Base-by-base conservation (phyloP, 2,329 filamentous ascomycete species). In the Colletotrichum spinosum region DNA sequence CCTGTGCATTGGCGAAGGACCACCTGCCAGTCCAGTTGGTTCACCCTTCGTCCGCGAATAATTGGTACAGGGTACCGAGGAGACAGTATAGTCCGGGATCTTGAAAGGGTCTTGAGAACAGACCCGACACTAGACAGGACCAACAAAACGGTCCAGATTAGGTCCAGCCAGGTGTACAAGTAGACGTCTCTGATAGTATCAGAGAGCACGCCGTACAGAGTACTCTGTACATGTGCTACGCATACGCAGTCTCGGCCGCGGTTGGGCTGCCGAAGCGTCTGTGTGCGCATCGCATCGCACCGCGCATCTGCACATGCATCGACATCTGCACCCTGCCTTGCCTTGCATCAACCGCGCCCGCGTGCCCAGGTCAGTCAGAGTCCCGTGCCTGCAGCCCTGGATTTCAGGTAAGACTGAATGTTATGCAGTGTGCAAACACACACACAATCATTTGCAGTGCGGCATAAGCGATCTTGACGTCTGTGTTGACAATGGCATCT, bases 221-320 rank as follows among this genome's bases (percentile, higher is more conserved):
- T 25, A 25, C 25, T 25, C 25, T 25, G 25, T 25, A 25, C 25
- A 25, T 25, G 25, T 4, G 25, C 4, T 25, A 4, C 4, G 25
- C 25, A 25, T 4, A 4, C 25, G 3, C 25, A 25, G 25, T 25
- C 25, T 25, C 51, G 52, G 42, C 10, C n/a, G 42, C 34, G 33
- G 17, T 41, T 59, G 48, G 54, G 35, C 54, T 41, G 48, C 41
- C 55, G 49, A 49, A 42, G 55, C 42, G 50, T 67, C 53, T 63
- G 55, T 62, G 52, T 65, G 44, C 49, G 25, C 25, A 25, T 25
- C 25, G 3, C 25, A 25, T 25, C 25, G 25, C 25, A 25, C 4
- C 25, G 17, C 55, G 57, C 57, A 38, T 53, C 57, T 48, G 37
- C 49, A 54, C 39, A 25, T 15, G 34, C 44, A 34, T 50, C 48